A percentile compares a stretch with the other conserved stretches of the same genome.
These are phyloP conservation scores for Aspergillus neotritici DNA, from an alignment of 2,329 filamentous ascomycete genomes.

Conservation along the genomic window DNA sequence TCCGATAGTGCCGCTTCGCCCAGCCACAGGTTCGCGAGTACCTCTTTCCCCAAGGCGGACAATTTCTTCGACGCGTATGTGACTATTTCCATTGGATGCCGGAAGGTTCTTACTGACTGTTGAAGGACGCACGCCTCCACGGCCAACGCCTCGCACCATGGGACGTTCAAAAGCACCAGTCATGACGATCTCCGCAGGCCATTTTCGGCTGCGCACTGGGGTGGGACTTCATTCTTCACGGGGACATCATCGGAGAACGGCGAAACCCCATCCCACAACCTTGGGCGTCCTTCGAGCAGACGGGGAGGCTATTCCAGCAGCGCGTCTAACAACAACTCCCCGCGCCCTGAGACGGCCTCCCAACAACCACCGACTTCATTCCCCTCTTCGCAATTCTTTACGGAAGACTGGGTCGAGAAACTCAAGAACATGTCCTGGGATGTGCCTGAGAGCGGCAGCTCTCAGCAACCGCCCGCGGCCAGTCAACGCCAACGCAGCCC, in stretches of 20 bases:
- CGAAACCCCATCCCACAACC: slow-evolving; percentile 12
- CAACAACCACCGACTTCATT: slow-evolving; percentile 28
- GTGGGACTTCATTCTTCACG: slow-evolving; percentile 33
- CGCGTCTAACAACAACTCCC: slow-evolving; percentile 16
- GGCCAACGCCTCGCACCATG: slow-evolving; percentile 1
- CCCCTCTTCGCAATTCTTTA: slow-evolving; percentile 32
- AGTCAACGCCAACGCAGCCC: slow-evolving; percentile 27
- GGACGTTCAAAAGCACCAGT: slow-evolving; percentile 29
- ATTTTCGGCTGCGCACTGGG: slow-evolving; percentile 41
- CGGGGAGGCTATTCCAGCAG: slow-evolving; percentile 14
- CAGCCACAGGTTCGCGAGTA: slow-evolving; percentile 10
- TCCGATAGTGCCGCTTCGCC: slow-evolving; percentile 27
- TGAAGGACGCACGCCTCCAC: slow-evolving; percentile 6
- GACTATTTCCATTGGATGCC: not conserved
- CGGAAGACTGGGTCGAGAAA: slow-evolving; percentile 35
- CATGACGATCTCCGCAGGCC: slow-evolving; percentile 32
- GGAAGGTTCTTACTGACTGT: slow-evolving; percentile 7
- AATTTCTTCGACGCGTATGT: slow-evolving; percentile 9
- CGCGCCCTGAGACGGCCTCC: slow-evolving; percentile 11
- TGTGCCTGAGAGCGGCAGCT: slow-evolving; percentile 24
- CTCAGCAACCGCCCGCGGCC: slow-evolving; percentile 15
- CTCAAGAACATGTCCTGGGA: slow-evolving; percentile 32
- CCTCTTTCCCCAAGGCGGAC: not conserved
- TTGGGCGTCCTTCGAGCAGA: too few species aligned
- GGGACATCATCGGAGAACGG: slow-evolving; percentile 23